A percentile compares a stretch with the other conserved stretches of the same genome.
Conservation (phyloP, 371 early-diverging fungal genomes). For the Syncephalastrum monosporum region DNA sequence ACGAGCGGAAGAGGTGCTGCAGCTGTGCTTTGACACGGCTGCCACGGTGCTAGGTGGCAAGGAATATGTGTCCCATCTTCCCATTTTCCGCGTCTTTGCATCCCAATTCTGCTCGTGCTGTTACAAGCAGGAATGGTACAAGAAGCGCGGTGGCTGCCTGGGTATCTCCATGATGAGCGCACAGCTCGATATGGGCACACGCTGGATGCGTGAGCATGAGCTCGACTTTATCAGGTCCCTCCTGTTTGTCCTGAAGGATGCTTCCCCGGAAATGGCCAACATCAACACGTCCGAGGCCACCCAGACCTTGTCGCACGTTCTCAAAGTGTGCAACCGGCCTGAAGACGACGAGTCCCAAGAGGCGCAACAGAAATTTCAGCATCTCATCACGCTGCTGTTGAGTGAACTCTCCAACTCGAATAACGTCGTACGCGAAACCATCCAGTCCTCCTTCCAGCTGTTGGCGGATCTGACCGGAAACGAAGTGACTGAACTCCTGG, state of each 20-base stretch:
- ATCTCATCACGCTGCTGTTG: conserved; percentile 79
- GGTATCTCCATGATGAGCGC: conserved; percentile 86
- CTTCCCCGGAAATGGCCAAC: conserved; percentile 78
- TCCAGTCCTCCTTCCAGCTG: conserved; percentile 79
- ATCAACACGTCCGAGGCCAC: conserved; percentile 77
- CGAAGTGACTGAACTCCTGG: conserved; percentile 83
- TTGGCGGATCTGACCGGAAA: conserved; percentile 77
- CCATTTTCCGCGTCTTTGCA: conserved; percentile 77
- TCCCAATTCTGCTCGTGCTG: conserved; percentile 81
- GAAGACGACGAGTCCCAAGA: conserved; percentile 61
- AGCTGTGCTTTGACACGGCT: conserved; percentile 65
- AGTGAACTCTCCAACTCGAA: conserved; percentile 94
- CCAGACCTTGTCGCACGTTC: conserved; percentile 72
- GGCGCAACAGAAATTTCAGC: conserved; percentile 60
- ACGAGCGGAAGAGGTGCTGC: conserved; percentile 68
- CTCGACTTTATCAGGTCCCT: conserved; percentile 91
- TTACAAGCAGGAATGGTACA: conserved; percentile 82
- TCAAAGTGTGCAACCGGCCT: conserved; percentile 80
- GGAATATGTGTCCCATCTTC: conserved; percentile 62
- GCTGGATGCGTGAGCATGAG: conserved; percentile 92
- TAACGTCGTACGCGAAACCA: conserved; percentile 83
- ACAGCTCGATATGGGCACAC: conserved; percentile 77
- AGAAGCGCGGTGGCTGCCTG: conserved; percentile 86
- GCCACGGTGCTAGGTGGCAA: conserved; percentile 56
- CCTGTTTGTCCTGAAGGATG: conserved; percentile 92